phyloP scores from a whole-genome alignment of 495 filamentous ascomycete genomes.

The Lasiosphaeris hirsuta region DNA sequence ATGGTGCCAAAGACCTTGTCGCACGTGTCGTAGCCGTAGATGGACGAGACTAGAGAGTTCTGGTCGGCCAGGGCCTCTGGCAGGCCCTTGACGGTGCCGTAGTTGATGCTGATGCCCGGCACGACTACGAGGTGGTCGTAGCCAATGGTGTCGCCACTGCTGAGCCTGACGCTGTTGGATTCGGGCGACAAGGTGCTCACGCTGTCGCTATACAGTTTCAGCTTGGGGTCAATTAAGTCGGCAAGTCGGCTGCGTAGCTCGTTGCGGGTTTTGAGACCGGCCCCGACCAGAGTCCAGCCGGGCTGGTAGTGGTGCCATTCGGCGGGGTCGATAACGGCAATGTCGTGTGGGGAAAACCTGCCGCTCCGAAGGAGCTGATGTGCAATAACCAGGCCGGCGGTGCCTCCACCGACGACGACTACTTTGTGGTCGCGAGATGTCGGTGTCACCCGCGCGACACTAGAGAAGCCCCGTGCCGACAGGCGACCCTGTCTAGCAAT shows the following conservation, averaged over 20 bases:
- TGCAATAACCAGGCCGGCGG: slow-evolving; percentile 59
- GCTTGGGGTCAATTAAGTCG: slow-evolving; percentile 54
- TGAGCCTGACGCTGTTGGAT: slow-evolving; percentile 56
- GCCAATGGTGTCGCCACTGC: slow-evolving; percentile 53
- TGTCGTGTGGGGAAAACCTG: slow-evolving; percentile 56
- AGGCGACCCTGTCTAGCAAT: too few relatives aligned
- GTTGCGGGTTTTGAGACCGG: slow-evolving; percentile 58
- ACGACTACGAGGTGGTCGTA: slow-evolving; percentile 66
- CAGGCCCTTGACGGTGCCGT: slow-evolving; percentile 54
- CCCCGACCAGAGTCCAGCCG: slow-evolving; percentile 66
- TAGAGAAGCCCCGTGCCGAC: too few relatives aligned
- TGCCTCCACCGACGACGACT: slow-evolving; percentile 61
- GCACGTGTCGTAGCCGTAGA: slow-evolving; percentile 60
- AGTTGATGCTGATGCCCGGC: slow-evolving; percentile 59
- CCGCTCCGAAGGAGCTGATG: slow-evolving; percentile 59
- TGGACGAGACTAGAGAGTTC: slow-evolving; percentile 57
- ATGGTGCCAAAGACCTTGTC: slow-evolving; percentile 58
- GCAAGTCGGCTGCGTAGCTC: slow-evolving; percentile 51
- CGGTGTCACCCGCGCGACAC: too few relatives aligned
- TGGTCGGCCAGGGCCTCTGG: slow-evolving; percentile 57
- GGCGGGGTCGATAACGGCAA: slow-evolving; percentile 64
- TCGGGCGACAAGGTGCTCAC: slow-evolving; percentile 55
- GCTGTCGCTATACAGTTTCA: slow-evolving; percentile 58
- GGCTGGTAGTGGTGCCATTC: slow-evolving; percentile 68
- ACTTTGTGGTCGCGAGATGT: slow-evolving; percentile 57